Conservation (phyloP, 345 rosid species). For the Crucihimalaya himalaica region DNA sequence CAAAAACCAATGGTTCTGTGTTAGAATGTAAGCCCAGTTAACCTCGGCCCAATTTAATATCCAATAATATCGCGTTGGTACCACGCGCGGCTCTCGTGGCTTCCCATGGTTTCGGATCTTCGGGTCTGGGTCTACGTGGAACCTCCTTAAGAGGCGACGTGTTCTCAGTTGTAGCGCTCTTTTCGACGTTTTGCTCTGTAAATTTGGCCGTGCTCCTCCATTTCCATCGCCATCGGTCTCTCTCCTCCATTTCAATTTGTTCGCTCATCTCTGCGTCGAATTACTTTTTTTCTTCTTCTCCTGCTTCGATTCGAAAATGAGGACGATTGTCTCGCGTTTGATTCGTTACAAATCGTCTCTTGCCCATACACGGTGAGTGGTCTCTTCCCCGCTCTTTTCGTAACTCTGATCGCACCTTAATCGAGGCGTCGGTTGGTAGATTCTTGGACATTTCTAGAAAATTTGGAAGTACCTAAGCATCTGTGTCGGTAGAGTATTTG, state of each 20-base stretch:
- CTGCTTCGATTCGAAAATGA: conserved; percentile 27
- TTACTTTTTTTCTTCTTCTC: not conserved
- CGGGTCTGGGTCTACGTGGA: conserved; percentile 37
- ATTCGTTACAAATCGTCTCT: conserved; percentile 33
- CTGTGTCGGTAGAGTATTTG: not conserved
- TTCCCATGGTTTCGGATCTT: conserved; percentile 21
- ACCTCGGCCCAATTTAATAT: not conserved
- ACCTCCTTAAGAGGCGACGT: conserved; percentile 20
- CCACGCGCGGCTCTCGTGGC: conserved; percentile 17
- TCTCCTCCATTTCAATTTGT: not conserved
- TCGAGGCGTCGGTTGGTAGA: not conserved
- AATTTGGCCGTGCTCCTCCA: conserved; percentile 18
- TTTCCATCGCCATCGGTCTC: conserved; percentile 34
- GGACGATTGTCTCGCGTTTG: conserved; percentile 44
- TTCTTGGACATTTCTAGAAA: not conserved
- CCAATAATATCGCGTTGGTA: not conserved
- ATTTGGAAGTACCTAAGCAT: not conserved
- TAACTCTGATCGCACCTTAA: not conserved
- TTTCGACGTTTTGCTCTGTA: conserved; percentile 23
- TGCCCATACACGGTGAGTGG: conserved; percentile 31
- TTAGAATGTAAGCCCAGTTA: not conserved
- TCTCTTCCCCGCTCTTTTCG: not conserved
- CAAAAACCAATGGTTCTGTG: too few species aligned
- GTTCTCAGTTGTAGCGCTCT: conserved; percentile 22
- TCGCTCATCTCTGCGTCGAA: not conserved